Conservation (phyloP, 2,329 filamentous ascomycete species). For the Penicillium digitatum region DNA sequence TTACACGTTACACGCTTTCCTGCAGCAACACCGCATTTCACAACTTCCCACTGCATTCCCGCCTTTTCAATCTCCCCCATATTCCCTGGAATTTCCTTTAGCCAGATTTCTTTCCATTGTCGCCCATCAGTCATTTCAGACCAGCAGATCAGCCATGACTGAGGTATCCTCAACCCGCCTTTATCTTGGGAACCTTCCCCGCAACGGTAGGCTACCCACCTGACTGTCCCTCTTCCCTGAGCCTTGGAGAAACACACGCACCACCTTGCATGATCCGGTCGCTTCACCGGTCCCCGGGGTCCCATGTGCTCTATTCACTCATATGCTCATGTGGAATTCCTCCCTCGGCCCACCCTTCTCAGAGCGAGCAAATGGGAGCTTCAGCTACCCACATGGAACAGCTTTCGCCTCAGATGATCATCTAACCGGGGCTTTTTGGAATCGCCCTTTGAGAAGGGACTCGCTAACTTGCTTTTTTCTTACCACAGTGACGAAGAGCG, state of each 20-base stretch:
- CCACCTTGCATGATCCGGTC: slow-evolving; percentile 10
- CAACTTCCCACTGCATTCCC: not conserved
- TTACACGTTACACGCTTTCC: slow-evolving; percentile 7
- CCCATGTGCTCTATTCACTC: not conserved
- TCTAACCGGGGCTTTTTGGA: not conserved
- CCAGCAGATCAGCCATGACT: slow-evolving; percentile 54
- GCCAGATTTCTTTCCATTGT: slow-evolving; percentile 5
- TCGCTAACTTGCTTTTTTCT: slow-evolving; percentile 5
- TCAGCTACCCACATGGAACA: not conserved
- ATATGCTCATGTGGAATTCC: not conserved
- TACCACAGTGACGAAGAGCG: slow-evolving; percentile 80
- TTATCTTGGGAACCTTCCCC: slow-evolving; percentile 95
- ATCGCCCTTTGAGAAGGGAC: not conserved
- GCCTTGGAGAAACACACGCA: slow-evolving; percentile 2
- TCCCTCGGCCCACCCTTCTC: not conserved
- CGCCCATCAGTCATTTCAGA: slow-evolving; percentile 10
- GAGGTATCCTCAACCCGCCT: slow-evolving; percentile 93
- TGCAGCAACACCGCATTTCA: slow-evolving; percentile 9
- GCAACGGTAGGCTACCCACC: slow-evolving; percentile 68
- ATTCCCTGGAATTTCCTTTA: slow-evolving; percentile 1
- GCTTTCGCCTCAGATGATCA: not conserved
- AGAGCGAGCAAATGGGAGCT: not conserved
- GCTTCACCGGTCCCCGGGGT: slow-evolving; percentile 1
- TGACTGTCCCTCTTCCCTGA: slow-evolving; percentile 20
- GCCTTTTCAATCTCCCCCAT: slow-evolving; percentile 2